Conservation (phyloP, 2,329 filamentous ascomycete species). For the Aspergillus novofumigatus region DNA sequence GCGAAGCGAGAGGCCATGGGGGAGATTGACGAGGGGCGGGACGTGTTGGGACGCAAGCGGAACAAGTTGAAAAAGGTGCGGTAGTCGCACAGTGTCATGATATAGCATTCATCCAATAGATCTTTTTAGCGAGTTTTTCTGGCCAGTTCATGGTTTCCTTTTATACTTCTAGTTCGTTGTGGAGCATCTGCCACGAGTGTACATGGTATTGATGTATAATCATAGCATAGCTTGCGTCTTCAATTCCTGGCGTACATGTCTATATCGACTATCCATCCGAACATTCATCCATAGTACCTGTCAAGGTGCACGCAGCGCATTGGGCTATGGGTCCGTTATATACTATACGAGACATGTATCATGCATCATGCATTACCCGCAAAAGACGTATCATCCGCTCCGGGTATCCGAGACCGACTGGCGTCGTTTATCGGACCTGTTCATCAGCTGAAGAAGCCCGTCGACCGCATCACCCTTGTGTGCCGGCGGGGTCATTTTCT, state of each 20-base stretch:
- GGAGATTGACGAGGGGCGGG: conserved; percentile 86
- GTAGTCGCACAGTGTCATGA: conserved; percentile 14
- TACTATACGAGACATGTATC: neutral
- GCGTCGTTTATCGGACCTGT: conserved; percentile 27
- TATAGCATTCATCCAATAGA: neutral
- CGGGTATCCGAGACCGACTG: conserved; percentile 16
- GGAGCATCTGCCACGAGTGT: neutral
- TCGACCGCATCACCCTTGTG: conserved; percentile 37
- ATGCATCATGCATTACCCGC: neutral
- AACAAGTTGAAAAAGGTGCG: conserved; percentile 44
- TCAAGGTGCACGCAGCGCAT: neutral
- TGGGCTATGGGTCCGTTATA: neutral
- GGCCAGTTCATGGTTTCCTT: neutral
- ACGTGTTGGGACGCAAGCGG: conserved; percentile 79
- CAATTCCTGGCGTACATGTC: neutral
- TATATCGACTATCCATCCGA: neutral
- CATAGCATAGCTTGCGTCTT: neutral
- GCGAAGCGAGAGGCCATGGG: conserved; percentile 90
- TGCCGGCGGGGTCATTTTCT: conserved; percentile 15
- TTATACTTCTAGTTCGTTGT: neutral
- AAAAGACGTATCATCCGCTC: conserved; percentile 13
- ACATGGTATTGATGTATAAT: neutral
- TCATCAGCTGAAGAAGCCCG: conserved; percentile 39
- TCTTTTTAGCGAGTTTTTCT: neutral
- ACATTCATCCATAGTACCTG: neutral